phyloP scores from a whole-genome alignment of 306 rosid species.

The Vicia faba region DNA sequence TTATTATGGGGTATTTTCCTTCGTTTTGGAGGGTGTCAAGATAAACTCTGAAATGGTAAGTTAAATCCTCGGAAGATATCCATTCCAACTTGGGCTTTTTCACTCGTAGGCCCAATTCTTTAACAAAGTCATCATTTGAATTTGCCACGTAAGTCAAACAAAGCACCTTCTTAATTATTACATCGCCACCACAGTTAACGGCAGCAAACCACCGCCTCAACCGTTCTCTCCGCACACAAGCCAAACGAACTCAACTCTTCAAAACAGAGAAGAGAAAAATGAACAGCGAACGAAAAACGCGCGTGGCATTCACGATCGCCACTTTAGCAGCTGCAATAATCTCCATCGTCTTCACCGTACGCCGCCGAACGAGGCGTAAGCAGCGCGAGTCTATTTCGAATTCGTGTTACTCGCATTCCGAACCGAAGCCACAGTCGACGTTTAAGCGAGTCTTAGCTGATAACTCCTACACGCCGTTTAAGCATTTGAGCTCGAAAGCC shows the following conservation, averaged over 20 bases:
- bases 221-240: neutral
- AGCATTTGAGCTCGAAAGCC: slow-evolving; percentile 51
- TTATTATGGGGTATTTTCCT: too few species aligned
- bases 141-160: slow-evolving; percentile 25
- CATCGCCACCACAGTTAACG: slow-evolving; percentile 27
- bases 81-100: too few species aligned
- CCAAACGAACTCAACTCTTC: slow-evolving; percentile 18
- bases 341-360: slow-evolving; percentile 52
- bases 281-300: slow-evolving; percentile 48
- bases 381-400: slow-evolving; percentile 37
- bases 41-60: too few species aligned
- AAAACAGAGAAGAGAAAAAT: slow-evolving; percentile 23
- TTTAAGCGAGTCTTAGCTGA: slow-evolving; percentile 81
- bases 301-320: slow-evolving; percentile 51
- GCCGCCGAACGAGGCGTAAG: slow-evolving; percentile 46
- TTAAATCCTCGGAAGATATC: too few species aligned
- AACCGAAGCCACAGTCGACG: slow-evolving; percentile 64
- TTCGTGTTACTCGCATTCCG: slow-evolving; percentile 65
- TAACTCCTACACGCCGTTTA: slow-evolving; percentile 71
- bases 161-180: neutral
- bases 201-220: slow-evolving; percentile 43
- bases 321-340: slow-evolving; percentile 52
- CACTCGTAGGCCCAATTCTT: neutral
- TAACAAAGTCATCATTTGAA: neutral
- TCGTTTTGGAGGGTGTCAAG: too few species aligned